A percentile compares a stretch with the other conserved stretches of the same genome.
phyloP scores from a whole-genome alignment of 768 basidiomycete genomes.

The Boletus speciosus region DNA sequence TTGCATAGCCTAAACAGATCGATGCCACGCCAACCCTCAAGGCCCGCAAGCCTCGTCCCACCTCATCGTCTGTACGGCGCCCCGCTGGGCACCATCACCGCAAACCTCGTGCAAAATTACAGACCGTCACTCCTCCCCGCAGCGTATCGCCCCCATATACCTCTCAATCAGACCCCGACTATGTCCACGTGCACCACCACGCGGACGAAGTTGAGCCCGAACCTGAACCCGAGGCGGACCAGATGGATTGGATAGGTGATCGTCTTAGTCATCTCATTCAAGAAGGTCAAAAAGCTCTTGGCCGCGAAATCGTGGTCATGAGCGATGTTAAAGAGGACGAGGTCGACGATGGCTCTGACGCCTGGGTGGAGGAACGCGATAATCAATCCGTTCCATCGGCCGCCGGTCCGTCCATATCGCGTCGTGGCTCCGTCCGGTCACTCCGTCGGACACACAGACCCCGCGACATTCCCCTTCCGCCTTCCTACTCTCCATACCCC shows the following conservation, averaged over 20 bases:
- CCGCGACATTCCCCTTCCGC: slow-evolving; percentile 24
- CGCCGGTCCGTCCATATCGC: slow-evolving; percentile 22
- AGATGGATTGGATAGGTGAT: slow-evolving; percentile 85
- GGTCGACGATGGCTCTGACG: slow-evolving; percentile 69
- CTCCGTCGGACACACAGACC: slow-evolving; percentile 22
- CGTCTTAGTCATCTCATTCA: slow-evolving; percentile 67
- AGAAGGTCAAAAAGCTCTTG: slow-evolving; percentile 75
- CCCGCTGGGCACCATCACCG: slow-evolving; percentile 35
- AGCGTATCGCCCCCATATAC: slow-evolving; percentile 26
- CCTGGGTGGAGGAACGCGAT: slow-evolving; percentile 68
- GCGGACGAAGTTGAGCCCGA: slow-evolving; percentile 37
- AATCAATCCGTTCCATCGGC: not conserved
- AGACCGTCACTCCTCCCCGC: slow-evolving; percentile 26
- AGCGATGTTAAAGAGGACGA: slow-evolving; percentile 72
- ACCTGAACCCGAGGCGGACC: slow-evolving; percentile 35
- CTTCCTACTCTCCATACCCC: slow-evolving; percentile 29
- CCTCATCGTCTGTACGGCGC: slow-evolving; percentile 32
- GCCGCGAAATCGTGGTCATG: slow-evolving; percentile 75
- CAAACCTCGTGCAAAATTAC: slow-evolving; percentile 28
- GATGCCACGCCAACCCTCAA: slow-evolving; percentile 39
- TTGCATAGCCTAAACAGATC: slow-evolving; percentile 27
- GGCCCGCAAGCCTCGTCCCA: slow-evolving; percentile 36
- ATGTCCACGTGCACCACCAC: slow-evolving; percentile 25
- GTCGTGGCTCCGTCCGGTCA: slow-evolving; percentile 26
- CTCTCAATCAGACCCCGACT: slow-evolving; percentile 43